Conservation (phyloP, 306 rosid genomes). For the Sphenostylis stenocarpa region DNA sequence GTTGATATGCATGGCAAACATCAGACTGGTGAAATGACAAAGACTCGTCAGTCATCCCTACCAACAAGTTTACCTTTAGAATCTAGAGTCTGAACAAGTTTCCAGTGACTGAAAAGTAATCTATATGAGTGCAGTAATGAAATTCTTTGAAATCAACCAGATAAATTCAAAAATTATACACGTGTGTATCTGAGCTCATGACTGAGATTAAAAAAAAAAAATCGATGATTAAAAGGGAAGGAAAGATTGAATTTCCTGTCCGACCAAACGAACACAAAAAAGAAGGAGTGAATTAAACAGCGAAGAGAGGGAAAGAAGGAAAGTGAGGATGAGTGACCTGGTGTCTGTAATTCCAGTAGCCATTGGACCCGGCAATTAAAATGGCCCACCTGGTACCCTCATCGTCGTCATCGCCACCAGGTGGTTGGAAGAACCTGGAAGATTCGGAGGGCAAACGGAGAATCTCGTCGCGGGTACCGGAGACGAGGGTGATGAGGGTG, state of each 20-base stretch:
- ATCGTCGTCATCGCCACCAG: constrained; percentile 12
- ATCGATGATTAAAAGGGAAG: neutral
- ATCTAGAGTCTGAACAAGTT: too few relatives aligned
- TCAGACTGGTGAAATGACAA: constrained; percentile 57
- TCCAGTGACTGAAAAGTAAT: neutral
- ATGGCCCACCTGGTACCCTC: constrained; percentile 87
- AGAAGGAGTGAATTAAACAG: neutral
- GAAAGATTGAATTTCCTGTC: neutral
- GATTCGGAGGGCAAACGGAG: constrained; percentile 81
- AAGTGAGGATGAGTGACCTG: constrained; percentile 50
- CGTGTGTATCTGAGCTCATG: neutral
- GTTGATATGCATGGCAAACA: constrained; percentile 96
- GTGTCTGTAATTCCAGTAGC: constrained; percentile 98
- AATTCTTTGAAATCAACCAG: neutral
- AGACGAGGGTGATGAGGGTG: constrained; percentile 30
- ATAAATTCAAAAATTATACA: neutral
- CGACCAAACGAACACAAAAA: neutral
- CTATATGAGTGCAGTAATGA: neutral
- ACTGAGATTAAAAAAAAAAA: neutral
- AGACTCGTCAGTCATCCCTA: neutral
- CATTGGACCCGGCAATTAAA: constrained; percentile 88
- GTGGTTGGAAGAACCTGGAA: constrained; percentile 51
- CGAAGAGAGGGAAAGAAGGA: neutral
- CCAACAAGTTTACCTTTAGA: neutral
- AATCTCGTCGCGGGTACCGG: constrained; percentile 49